Base-by-base conservation (phyloP, 2,329 filamentous ascomycete genomes). In the Phyllosticta citrichinensis region DNA sequence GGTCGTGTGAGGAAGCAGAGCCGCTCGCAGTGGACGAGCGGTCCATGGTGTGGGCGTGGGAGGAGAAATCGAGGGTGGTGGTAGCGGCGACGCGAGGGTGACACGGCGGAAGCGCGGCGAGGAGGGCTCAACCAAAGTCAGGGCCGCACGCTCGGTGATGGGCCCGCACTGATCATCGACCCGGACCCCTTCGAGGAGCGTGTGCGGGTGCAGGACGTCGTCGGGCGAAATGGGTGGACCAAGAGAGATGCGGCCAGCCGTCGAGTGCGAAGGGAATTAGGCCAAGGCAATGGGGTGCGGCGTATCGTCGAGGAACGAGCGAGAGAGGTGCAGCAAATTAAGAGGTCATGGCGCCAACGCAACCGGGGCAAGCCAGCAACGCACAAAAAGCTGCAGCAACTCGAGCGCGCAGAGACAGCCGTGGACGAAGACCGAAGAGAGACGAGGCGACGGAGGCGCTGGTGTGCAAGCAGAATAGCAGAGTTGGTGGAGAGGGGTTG, bases 61-160 rank as follows among this genome's bases (percentile, higher is more conserved):
- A 54, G 63, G 19, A 54, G 61, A 50, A 52, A 61, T 52, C 60
- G 55, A 57, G 58, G 56, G 40, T 62, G 56, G 40, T 62, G 61
- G 63, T 64, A 61, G 57, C 61, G 62, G 61, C 65, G 60, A 64
- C 64, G 65, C 67, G 64, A 66, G 62, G 57, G 62, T 55, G 59
- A 65, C 62, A 65, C 64, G 66, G 64, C 63, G 59, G 61, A 63
- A 64, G 64, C 60, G 52, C 33, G 58, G 63, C 40, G 62, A 30
- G 52, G 51, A 27, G 40, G 17, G 52, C 30, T 59, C 56, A 53
- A 56, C 51, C 57, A 64, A 62, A 65, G 52, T 57, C 58, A 58
- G 56, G 58, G 54, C 40, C 58, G 54, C 20, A 53, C 35, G 54
- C 54, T 56, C 59, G 55, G 59, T 57, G 59, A 61, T 55, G 50